Conservation (phyloP, 2,329 filamentous ascomycete genomes). For the Bipolaris victoriae region DNA sequence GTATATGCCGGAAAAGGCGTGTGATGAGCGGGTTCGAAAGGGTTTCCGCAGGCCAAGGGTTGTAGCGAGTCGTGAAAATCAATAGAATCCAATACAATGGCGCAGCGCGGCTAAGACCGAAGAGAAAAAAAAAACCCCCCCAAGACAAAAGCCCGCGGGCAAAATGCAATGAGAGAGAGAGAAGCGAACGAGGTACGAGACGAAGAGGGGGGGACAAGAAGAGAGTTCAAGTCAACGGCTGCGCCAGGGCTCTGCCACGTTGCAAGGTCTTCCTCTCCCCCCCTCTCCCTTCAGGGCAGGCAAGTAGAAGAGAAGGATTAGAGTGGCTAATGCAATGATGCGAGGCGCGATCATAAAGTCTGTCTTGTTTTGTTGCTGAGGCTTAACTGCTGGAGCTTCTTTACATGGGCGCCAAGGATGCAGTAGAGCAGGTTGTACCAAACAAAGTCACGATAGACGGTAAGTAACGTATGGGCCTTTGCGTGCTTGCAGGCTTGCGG, state of each 20-base stretch:
- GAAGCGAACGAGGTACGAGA: not conserved
- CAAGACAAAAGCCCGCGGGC: too few relatives aligned
- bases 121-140: too few relatives aligned
- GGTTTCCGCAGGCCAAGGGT: not conserved
- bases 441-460: conserved; percentile 12
- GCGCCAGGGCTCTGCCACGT: too few relatives aligned
- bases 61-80: conserved; percentile 6
- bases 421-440: conserved; percentile 14
- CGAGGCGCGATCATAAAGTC: too few relatives aligned
- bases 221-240: too few relatives aligned
- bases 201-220: not conserved
- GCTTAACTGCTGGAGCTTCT: too few relatives aligned
- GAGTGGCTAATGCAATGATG: too few relatives aligned
- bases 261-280: too few relatives aligned
- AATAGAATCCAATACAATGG: conserved; percentile 11
- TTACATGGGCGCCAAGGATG: not conserved
- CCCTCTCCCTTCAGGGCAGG: too few relatives aligned
- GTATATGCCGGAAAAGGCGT: not conserved
- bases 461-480: not conserved
- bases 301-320: too few relatives aligned
- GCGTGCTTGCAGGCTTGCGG: too few relatives aligned
- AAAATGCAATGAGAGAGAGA: not conserved
- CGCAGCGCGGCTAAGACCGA: not conserved
- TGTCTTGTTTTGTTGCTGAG: too few relatives aligned
- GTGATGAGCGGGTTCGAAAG: conserved; percentile 2